Evolutionary conservation across 805 yeast species (phyloP).

Genomic region (Zygotorulaspora chibaensis): DNA sequence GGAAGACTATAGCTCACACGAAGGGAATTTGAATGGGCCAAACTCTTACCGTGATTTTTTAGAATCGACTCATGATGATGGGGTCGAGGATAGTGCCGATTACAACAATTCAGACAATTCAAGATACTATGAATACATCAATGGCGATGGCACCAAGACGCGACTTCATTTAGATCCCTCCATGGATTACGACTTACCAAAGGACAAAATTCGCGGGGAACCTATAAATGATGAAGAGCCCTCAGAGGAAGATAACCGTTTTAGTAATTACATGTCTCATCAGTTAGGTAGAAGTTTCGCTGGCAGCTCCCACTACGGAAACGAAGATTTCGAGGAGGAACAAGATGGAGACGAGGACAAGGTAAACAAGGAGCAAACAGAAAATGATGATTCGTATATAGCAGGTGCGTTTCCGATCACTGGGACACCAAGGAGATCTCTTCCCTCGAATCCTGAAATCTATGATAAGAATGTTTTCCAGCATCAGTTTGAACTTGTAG

Average conservation of each 20-base stretch:
- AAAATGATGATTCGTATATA: slow-evolving; percentile 13
- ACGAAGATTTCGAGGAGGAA: slow-evolving; percentile 25
- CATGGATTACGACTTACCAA: slow-evolving; percentile 35
- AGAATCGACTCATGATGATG: slow-evolving; percentile 25
- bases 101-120: slow-evolving; percentile 30
- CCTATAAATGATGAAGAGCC: slow-evolving; percentile 7
- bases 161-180: slow-evolving; percentile 35
- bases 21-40: slow-evolving; percentile 19
- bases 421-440: slow-evolving; percentile 13
- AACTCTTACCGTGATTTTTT: slow-evolving; percentile 13
- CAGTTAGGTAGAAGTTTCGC: slow-evolving; percentile 22
- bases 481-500: slow-evolving; percentile 43
- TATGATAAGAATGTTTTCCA: slow-evolving; percentile 34
- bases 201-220: slow-evolving; percentile 6
- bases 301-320: slow-evolving; percentile 22
- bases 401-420: slow-evolving; percentile 16
- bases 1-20: slow-evolving; percentile 8
- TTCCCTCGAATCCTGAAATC: slow-evolving; percentile 16
- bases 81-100: slow-evolving; percentile 25
- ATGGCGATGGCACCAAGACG: slow-evolving; percentile 34
- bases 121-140: slow-evolving; percentile 36
- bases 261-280: slow-evolving; percentile 30
- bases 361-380: slow-evolving; percentile 21
- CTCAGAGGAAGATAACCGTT: slow-evolving; percentile 19
- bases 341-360: slow-evolving; percentile 30